Evolutionary conservation across 2,329 filamentous ascomycete species (phyloP).

Genomic region (Parasarocladium wereldwijsianum): DNA sequence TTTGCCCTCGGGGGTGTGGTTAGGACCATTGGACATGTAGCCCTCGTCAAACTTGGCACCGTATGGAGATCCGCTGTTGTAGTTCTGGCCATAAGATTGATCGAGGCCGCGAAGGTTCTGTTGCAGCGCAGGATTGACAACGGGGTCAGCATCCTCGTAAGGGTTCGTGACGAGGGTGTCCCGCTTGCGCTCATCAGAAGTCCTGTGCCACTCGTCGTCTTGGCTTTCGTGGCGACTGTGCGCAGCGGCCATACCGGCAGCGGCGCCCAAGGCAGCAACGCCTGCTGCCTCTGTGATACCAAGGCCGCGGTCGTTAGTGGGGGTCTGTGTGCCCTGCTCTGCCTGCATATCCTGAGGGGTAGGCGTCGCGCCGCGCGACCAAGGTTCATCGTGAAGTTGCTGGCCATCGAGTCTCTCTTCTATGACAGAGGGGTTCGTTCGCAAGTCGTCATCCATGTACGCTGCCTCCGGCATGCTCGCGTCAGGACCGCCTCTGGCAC

Average conservation of each 20-base stretch:
- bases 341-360: constrained; percentile 14
- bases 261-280: constrained; percentile 36
- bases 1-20: constrained; percentile 35
- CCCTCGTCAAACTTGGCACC: constrained; percentile 65
- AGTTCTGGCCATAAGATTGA: constrained; percentile 25
- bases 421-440: constrained; percentile 70
- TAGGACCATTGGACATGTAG: constrained; percentile 65
- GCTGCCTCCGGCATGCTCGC: constrained; percentile 62
- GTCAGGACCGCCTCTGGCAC: constrained; percentile 55
- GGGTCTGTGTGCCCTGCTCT: constrained; percentile 6
- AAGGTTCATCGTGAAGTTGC: constrained; percentile 12
- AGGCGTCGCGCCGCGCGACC: constrained; percentile 42
- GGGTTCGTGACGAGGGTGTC: constrained; percentile 54
- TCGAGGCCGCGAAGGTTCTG: constrained; percentile 30
- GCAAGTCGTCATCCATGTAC: constrained; percentile 52
- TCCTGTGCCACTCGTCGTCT: constrained; percentile 50
- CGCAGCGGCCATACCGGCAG: constrained; percentile 27
- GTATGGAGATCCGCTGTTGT: constrained; percentile 41
- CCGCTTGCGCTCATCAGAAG: constrained; percentile 47
- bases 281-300: constrained; percentile 36
- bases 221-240: constrained; percentile 40
- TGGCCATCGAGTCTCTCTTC: constrained; percentile 45
- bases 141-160: constrained; percentile 49
- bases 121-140: constrained; percentile 38
- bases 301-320: constrained; percentile 19